phyloP scores from a whole-genome alignment of 768 basidiomycete species.

The Boletus tomentosulus region DNA sequence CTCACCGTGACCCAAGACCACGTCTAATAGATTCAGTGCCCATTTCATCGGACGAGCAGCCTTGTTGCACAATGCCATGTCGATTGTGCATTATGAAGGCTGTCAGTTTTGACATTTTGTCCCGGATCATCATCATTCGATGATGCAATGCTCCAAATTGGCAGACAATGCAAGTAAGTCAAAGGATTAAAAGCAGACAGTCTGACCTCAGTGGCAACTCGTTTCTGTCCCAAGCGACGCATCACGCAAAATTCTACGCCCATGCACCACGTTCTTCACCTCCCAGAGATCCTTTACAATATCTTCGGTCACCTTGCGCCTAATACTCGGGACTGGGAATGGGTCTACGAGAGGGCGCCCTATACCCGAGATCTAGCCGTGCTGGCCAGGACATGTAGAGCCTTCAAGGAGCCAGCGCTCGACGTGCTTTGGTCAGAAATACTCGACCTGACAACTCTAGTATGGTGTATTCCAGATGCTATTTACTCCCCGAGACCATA shows the following conservation, averaged over 20 bases:
- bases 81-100: no score
- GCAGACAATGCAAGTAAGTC: constrained; percentile 2
- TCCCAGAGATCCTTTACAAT: constrained; percentile 2
- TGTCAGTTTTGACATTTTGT: no score
- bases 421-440: constrained; percentile 10
- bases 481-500: neutral
- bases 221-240: neutral
- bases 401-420: constrained; percentile 11
- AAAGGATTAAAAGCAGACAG: neutral
- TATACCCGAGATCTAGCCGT: neutral
- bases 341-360: neutral
- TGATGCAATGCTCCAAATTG: neutral
- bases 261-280: neutral
- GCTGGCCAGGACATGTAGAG: constrained; percentile 2
- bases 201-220: neutral
- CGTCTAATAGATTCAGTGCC: no score
- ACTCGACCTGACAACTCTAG: neutral
- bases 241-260: neutral
- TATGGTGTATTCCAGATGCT: neutral
- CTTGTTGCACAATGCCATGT: no score
- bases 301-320: constrained; percentile 2
- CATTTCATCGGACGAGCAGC: no score
- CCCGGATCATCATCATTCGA: neutral
- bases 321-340: neutral
- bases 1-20: no score